Percentiles rank a stretch among this genome's conserved stretches.
Evolutionary conservation across 176 grass and related monocot species (phyloP).

Genomic region (Bothriochloa decipiens): DNA sequence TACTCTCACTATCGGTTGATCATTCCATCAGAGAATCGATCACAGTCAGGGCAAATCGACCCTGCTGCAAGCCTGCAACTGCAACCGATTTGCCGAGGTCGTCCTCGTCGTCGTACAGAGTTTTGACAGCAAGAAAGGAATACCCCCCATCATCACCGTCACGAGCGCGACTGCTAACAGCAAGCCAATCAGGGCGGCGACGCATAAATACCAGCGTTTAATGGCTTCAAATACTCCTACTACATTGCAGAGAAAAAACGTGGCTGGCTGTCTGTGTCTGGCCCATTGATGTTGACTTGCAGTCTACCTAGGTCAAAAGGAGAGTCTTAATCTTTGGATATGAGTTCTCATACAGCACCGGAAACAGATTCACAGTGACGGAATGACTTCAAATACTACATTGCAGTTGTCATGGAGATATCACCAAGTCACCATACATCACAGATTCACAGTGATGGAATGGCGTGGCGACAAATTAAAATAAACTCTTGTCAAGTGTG

Average conservation of each 20-base stretch:
- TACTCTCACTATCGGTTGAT: not conserved
- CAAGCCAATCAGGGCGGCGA: constrained; percentile 30
- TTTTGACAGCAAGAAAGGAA: not conserved
- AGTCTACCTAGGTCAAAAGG: not conserved
- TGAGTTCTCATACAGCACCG: not conserved
- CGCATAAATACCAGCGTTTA: constrained; percentile 21
- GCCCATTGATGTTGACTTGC: not conserved
- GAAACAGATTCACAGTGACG: not conserved
- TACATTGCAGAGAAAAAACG: not conserved
- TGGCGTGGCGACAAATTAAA: not conserved
- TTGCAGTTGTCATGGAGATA: not conserved
- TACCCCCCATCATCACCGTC: not conserved
- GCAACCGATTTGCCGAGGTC: not conserved
- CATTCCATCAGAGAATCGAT: not conserved
- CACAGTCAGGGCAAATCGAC: not conserved
- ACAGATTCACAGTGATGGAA: not conserved
- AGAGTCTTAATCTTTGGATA: not conserved
- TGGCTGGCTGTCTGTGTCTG: not conserved
- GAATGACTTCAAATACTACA: too few relatives aligned
- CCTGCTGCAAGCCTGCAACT: not conserved
- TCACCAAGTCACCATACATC: not conserved
- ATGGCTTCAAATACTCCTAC: not conserved
- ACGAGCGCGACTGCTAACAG: constrained; percentile 28
- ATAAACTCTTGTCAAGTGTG: not conserved
- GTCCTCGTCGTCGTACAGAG: not conserved